phyloP scores from a whole-genome alignment of 345 rosid genomes.

The Atalantia buxifolia region DNA sequence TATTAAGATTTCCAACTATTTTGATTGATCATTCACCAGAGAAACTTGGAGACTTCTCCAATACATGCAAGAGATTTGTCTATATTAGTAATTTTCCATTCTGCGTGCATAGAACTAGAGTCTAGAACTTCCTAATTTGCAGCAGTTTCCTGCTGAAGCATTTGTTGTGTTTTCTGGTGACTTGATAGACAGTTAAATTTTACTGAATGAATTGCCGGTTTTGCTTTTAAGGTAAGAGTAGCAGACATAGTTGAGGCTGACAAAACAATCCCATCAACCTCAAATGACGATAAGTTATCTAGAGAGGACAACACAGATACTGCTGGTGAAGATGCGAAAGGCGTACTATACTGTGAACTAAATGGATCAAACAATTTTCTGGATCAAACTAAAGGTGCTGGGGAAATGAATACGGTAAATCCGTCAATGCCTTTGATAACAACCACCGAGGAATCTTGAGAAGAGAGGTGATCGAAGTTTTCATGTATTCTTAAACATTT shows the following conservation, averaged over 20 bases:
- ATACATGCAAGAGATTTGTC: background rate
- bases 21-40: background rate
- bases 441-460: background rate
- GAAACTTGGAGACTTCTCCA: background rate
- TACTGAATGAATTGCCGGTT: background rate
- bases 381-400: slow-evolving; percentile 28
- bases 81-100: background rate
- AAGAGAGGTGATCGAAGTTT: slow-evolving; percentile 3
- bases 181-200: background rate
- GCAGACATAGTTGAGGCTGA: slow-evolving; percentile 18
- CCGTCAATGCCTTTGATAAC: background rate
- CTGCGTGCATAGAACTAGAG: background rate
- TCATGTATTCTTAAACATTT: background rate
- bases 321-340: slow-evolving; percentile 28
- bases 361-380: slow-evolving; percentile 30
- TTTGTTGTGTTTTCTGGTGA: background rate
- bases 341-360: slow-evolving; percentile 37
- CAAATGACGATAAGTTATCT: slow-evolving; percentile 13
- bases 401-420: slow-evolving; percentile 3
- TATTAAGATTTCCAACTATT: background rate
- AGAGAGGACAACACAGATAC: slow-evolving; percentile 12
- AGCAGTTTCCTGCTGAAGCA: background rate
- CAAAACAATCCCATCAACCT: slow-evolving; percentile 14
- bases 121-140: too few species aligned
- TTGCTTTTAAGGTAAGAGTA: slow-evolving; percentile 36